Conservation (phyloP, 2,329 filamentous ascomycete genomes). For the Xylogone sp. region DNA sequence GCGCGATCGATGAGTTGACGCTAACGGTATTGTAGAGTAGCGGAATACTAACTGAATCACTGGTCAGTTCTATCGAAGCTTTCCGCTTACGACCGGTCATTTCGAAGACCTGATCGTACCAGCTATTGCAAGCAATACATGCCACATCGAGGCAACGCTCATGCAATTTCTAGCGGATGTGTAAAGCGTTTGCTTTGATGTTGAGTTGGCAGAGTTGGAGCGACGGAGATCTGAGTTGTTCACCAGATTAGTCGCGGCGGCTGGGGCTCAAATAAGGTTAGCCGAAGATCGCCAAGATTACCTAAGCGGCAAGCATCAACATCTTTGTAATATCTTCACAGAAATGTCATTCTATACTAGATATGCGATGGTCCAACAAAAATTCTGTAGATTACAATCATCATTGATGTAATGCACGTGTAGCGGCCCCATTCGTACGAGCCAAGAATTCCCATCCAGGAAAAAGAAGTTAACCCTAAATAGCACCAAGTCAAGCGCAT, state of each 20-base stretch:
- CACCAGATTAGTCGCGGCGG: not conserved
- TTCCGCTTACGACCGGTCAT: constrained; percentile 21
- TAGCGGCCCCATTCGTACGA: no score
- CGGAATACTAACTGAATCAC: constrained; percentile 8
- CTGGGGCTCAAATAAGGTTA: not conserved
- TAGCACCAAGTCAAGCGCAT: no score
- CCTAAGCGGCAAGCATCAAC: not conserved
- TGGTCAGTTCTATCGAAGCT: constrained; percentile 17
- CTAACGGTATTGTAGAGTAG: not conserved
- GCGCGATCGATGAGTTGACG: not conserved
- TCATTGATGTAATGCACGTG: no score
- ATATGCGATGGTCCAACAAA: no score
- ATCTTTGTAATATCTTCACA: no score
- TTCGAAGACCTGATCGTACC: constrained; percentile 7
- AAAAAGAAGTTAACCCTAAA: no score
- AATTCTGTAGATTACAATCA: no score
- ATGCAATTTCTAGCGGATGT: not conserved
- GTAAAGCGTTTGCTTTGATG: not conserved
- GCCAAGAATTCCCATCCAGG: no score
- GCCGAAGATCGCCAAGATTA: not conserved
- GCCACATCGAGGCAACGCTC: not conserved
- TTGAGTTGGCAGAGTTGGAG: not conserved
- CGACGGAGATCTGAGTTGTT: not conserved
- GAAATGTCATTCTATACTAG: no score
- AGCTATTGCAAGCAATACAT: not conserved